phyloP scores from a whole-genome alignment of 495 filamentous ascomycete genomes.

The Tricharina praecox region DNA sequence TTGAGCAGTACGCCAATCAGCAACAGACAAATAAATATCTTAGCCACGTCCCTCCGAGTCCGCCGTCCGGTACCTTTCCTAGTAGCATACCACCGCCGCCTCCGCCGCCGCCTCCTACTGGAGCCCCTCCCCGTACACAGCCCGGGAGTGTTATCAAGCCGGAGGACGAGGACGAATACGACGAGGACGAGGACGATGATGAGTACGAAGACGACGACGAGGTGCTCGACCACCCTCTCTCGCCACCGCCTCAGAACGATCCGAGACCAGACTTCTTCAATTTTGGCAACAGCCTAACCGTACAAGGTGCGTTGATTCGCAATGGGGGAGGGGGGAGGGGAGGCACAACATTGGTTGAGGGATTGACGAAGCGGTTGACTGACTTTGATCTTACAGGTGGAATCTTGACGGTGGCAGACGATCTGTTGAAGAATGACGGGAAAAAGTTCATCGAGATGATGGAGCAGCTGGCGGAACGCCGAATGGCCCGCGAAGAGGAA shows the following conservation, averaged over 20 bases:
- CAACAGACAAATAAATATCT: slow-evolving; percentile 42
- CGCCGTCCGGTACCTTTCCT: slow-evolving; percentile 12
- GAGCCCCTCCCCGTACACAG: slow-evolving; percentile 17
- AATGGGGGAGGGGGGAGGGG: slow-evolving; percentile 26
- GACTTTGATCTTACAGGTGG: slow-evolving; percentile 49
- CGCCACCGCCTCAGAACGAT: slow-evolving; percentile 33
- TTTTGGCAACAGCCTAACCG: slow-evolving; percentile 91
- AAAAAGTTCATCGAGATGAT: slow-evolving; percentile 99
- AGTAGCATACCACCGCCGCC: slow-evolving; percentile 23
- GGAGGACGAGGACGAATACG: slow-evolving; percentile 35
- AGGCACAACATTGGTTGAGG: too few relatives aligned
- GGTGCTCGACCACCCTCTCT: slow-evolving; percentile 35
- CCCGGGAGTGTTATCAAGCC: slow-evolving; percentile 35
- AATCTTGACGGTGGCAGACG: slow-evolving; percentile 95
- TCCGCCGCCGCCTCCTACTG: slow-evolving; percentile 22
- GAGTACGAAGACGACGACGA: slow-evolving; percentile 51
- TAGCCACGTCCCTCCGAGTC: slow-evolving; percentile 21
- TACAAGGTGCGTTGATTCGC: slow-evolving; percentile 56
- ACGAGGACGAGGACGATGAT: slow-evolving; percentile 40
- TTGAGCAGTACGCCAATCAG: slow-evolving; percentile 91
- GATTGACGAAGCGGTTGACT: slow-evolving; percentile 28
- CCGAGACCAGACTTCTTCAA: slow-evolving; percentile 69
- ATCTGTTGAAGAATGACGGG: slow-evolving; percentile 95
- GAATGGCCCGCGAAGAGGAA: slow-evolving; percentile 93
- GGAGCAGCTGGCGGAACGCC: slow-evolving; percentile 93